A percentile compares a stretch with the other conserved stretches of the same genome.
phyloP scores from a whole-genome alignment of 2,329 filamentous ascomycete species.

The Ophiostoma piceae region DNA sequence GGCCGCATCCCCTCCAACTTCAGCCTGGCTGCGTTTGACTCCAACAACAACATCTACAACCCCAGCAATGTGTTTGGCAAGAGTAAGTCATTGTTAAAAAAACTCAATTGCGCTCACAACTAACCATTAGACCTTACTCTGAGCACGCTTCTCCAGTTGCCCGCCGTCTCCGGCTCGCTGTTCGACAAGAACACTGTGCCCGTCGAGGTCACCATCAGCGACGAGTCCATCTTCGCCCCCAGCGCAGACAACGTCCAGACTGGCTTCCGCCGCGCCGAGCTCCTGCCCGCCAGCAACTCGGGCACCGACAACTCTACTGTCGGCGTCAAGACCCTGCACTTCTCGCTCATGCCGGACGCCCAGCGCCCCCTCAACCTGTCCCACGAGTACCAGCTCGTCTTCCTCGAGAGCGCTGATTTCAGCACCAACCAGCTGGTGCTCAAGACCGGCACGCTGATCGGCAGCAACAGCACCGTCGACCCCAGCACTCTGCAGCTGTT shows the following conservation, averaged over 20 bases:
- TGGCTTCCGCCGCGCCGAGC: slow-evolving; percentile 57
- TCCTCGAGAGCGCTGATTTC: slow-evolving; percentile 44
- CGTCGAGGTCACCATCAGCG: slow-evolving; percentile 51
- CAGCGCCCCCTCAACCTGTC: slow-evolving; percentile 51
- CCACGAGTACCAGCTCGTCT: slow-evolving; percentile 57
- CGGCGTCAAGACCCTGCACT: slow-evolving; percentile 58
- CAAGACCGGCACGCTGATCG: slow-evolving; percentile 51
- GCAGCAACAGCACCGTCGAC: slow-evolving; percentile 33
- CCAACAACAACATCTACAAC: slow-evolving; percentile 43
- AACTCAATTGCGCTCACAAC: not conserved
- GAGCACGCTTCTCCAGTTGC: slow-evolving; percentile 47
- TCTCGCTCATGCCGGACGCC: slow-evolving; percentile 51
- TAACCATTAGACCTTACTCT: slow-evolving; percentile 41
- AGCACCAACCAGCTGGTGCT: slow-evolving; percentile 50
- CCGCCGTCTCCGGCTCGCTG: slow-evolving; percentile 38
- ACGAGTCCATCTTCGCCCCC: slow-evolving; percentile 55
- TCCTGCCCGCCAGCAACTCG: slow-evolving; percentile 47
- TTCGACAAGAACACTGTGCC: slow-evolving; percentile 45
- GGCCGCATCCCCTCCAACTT: slow-evolving; percentile 41
- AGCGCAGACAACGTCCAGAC: slow-evolving; percentile 45
- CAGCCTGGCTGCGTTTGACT: slow-evolving; percentile 39
- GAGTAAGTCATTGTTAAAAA: slow-evolving; percentile 28
- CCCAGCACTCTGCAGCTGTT: slow-evolving; percentile 44
- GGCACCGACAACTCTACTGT: slow-evolving; percentile 47
- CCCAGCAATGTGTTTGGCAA: slow-evolving; percentile 49